Evolutionary conservation across 2,329 filamentous ascomycete genomes (phyloP), one percentile per base, ranked within the genome.

Genomic region (Ophiostoma novo-ulmi): DNA sequence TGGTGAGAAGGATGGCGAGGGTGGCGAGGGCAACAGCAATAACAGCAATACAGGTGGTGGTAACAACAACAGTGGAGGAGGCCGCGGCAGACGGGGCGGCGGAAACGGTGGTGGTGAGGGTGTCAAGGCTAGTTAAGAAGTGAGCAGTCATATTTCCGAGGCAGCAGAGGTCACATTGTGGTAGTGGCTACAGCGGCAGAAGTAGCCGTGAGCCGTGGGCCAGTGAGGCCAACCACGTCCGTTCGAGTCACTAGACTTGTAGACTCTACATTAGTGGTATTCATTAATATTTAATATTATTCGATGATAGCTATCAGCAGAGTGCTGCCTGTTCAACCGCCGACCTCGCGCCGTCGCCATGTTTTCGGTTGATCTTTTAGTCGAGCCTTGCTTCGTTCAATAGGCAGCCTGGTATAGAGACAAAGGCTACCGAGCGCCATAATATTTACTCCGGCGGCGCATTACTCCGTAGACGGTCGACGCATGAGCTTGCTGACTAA

Each of bases 1-100:
- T 36, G 31, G 63, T 6, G 65, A 67, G 11, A 67, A 67, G 65
- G 65, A 67, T 7, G 38, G 64, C 38, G 65, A 67, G 22, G 65
- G 65, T 38, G 35, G 61, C 36, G 65, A 67, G 5, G 65, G 65
- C 26, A 39, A 26, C n/a, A 39, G 38, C 35, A 39, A 17, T n/a
- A 31, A 6, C 8, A 13, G 14, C 38, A 36, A 6, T 26, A n/a
- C 31, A 22, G 63, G 63, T 38, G 61, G 61, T 20, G 61, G 31
- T 20, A 35, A 35, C 17, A n/a, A 20, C 31, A 20, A 4, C 10
- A 35, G 35, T 11, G 61, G 61, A 17, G 31, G 61, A 22, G 61
- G 61, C 17, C 63, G 63, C 35, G 20, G 63, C 14, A n/a, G 63
- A 39, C 6, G 63, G 20, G 36, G 36, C 14, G 58, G 58, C 36